Base-by-base conservation (phyloP, 805 yeast species). In the Nematodospora valgi region DNA sequence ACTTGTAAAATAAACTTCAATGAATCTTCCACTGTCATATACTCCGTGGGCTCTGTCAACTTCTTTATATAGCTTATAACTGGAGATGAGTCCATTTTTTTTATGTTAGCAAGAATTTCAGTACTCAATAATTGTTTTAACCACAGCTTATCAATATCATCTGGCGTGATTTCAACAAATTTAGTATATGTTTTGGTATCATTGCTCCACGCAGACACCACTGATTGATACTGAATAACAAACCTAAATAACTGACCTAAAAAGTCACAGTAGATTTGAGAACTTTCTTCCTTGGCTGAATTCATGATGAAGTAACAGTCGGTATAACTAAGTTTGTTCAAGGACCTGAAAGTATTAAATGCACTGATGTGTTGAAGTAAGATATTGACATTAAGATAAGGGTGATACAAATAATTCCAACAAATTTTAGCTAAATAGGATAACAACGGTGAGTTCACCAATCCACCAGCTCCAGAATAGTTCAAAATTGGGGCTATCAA, bases 1-100 rank as follows among this genome's bases (percentile, higher is more conserved):
- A 44, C 17, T 31, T 54, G 53, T 15, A 58, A 37, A 15, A 56
- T 27, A 23, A 51, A 45, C 20, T 44, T 37, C n/a, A 52, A 21
- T 4, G 54, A 33, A 13, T 34, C 24, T 10, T 27, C 30, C 13
- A 44, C 34, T 7, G 27, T 10, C 4, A 17, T 12, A 3, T 3
- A 2, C 11, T 32, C 30, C 7, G 23, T 11, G 4, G 14, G 5
- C n/a, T 25, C 21, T 12, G 18, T 19, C 5, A 25, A n/a, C 20
- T 32, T 25, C 13, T 12, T 26, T 15, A 32, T 20, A 21, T 12
- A 21, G 11, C 26, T 22, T 13, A 19, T 21, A 3, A 25, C 17
- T 6, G 23, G 6, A 13, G 23, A 15, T 15, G 30, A 19, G 15
- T 32, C 30, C 21, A 32, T 5, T 4, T 14, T 11, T 9, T 4